Base-by-base conservation (phyloP, 1,139 yeast species). In the Komagataea norvegica region DNA sequence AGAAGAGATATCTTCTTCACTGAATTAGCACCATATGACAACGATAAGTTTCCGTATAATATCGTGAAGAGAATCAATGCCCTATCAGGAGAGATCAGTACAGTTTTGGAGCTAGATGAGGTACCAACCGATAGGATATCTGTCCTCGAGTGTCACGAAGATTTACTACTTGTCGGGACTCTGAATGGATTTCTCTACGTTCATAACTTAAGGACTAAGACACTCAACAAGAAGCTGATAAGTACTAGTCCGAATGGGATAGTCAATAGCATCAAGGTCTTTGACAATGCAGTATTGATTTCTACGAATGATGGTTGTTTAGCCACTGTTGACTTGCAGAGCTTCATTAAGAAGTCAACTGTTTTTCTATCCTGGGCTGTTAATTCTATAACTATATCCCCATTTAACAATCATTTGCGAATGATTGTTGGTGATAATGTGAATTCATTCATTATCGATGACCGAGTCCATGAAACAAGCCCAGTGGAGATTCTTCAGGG, bases 401-500 rank as follows among this genome's bases (percentile, higher is more conserved):
- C 68, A 10, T 54, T 2, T 34, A 50, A 65, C 34, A 50, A 60
- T 8, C 55, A 64, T 39, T 64, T 72, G 45, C 49, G 67, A 11
- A 55, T 74, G 13, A 54, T 77, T 8, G 73, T 74, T 1, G 84
- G 82, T 9, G 84, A 77, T 50, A 57, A 66, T 39, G 49, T 60
- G 4, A 59, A 64, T 16, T 61, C 74, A 2, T 62, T 59, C 41
- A 62, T 77, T 4, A 36, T 72, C 3, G 85, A 78, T 51, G 57
- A 62, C 13, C 52, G 79, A 38, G 41, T 56, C 8, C 38, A 48
- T 25, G 27, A 31, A 15, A 22, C 17, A 26, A 40, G 45, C 26
- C 40, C 54, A 31, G 42, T 45, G 20, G 25, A 50, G 31, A 42
- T 48, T 21, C 55, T 70, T 25, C 40, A 41, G 16, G 80, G 79